Conservation (phyloP, 805 yeast species). For the Zygotorulaspora danielsina region DNA sequence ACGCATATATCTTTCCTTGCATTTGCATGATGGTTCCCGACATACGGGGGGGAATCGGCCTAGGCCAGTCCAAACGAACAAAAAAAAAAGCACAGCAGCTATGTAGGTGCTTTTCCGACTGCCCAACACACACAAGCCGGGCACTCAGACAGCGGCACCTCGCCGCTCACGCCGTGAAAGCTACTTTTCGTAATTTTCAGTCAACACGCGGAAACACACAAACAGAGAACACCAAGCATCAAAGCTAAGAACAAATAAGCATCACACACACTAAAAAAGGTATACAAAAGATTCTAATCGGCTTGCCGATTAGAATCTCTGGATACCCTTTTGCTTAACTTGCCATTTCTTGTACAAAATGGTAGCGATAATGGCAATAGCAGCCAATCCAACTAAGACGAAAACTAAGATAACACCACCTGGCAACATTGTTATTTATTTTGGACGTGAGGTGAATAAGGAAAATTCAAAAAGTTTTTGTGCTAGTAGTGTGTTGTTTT, state of each 20-base stretch:
- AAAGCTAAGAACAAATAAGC: conserved; percentile 4
- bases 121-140: too few relatives aligned
- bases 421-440: conserved; percentile 50
- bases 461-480: too few relatives aligned
- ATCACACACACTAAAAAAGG: conserved; percentile 4
- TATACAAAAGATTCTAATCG: not conserved
- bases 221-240: conserved; percentile 4
- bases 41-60: too few relatives aligned
- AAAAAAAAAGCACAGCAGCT: too few relatives aligned
- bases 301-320: conserved; percentile 31
- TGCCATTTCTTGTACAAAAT: conserved; percentile 34
- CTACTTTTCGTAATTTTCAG: conserved; percentile 1
- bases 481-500: conserved; percentile 5
- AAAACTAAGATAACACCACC: conserved; percentile 72
- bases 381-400: conserved; percentile 38
- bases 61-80: not conserved
- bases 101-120: too few relatives aligned
- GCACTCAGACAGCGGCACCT: too few relatives aligned
- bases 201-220: conserved; percentile 7
- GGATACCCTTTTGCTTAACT: conserved; percentile 39
- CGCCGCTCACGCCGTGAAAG: not conserved
- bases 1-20: too few relatives aligned
- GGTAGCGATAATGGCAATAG: conserved; percentile 31
- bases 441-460: conserved; percentile 4
- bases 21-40: too few relatives aligned